Evolutionary conservation across 164 flowering plant genomes (phyloP).

Genomic region (Akebia trifoliata): DNA sequence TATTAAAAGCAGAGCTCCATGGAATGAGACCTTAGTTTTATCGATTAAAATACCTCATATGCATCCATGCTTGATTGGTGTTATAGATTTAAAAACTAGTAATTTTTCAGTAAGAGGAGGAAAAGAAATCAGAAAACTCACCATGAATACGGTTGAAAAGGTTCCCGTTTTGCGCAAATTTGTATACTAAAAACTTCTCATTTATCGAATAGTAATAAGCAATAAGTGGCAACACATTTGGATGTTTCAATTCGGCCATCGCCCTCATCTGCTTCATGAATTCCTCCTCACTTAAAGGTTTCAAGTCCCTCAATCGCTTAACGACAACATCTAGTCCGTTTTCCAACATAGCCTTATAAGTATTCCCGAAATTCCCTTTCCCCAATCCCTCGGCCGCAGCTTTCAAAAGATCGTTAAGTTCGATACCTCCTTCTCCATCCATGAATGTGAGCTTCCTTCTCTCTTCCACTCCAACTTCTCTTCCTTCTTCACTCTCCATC

Average conservation of each 20-base stretch:
- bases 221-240: constrained; percentile 51
- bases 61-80: too few species aligned
- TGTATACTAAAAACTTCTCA: constrained; percentile 57
- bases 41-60: too few species aligned
- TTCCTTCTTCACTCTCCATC: too few species aligned
- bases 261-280: constrained; percentile 36
- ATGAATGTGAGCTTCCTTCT: constrained; percentile 38
- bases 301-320: constrained; percentile 53
- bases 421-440: constrained; percentile 25
- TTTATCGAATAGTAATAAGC: constrained; percentile 52
- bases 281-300: constrained; percentile 36
- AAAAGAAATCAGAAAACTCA: constrained; percentile 16
- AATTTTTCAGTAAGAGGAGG: too few species aligned
- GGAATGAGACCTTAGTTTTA: too few species aligned
- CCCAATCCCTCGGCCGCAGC: constrained; percentile 72
- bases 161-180: constrained; percentile 43
- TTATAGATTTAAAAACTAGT: too few species aligned
- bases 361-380: constrained; percentile 49
- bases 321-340: constrained; percentile 41
- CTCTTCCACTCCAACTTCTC: too few species aligned
- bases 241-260: constrained; percentile 43
- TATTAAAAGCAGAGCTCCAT: too few species aligned
- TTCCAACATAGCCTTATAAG: constrained; percentile 44
- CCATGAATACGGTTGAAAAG: constrained; percentile 54
- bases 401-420: constrained; percentile 47